Evolutionary conservation across 225 moss, liverwort and hornwort genomes (phyloP).

Genomic region (Pseudoscleropodium purum): DNA sequence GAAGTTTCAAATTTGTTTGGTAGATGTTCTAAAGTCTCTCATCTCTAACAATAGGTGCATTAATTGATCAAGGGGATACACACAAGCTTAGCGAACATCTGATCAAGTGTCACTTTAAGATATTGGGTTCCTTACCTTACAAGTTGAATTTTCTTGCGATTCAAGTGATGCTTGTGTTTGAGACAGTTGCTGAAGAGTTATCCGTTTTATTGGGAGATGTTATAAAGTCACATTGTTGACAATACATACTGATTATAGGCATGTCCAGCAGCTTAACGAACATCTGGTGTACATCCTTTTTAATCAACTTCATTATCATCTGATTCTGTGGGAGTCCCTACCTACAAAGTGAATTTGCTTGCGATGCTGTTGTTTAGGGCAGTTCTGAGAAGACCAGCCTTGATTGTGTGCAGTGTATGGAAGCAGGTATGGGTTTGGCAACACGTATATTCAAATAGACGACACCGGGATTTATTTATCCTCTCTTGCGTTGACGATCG

Average conservation of each 20-base stretch:
- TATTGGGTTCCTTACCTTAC: not conserved
- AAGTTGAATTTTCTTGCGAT: not conserved
- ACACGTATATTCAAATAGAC: conserved; percentile 64
- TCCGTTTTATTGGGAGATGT: not conserved
- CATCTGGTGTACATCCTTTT: not conserved
- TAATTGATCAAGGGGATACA: not conserved
- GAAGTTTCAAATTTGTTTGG: not conserved
- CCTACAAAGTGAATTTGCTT: not conserved
- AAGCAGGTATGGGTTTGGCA: conserved; percentile 59
- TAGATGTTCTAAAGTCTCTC: not conserved
- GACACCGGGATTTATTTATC: conserved; percentile 77
- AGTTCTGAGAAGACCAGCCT: not conserved
- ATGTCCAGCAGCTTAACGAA: not conserved
- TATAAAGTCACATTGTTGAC: not conserved
- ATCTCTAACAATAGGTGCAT: not conserved
- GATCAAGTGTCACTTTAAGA: not conserved
- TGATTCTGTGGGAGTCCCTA: not conserved
- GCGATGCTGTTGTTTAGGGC: not conserved
- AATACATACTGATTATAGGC: not conserved
- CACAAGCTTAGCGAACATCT: not conserved
- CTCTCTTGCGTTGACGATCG: conserved; percentile 59
- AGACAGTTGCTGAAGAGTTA: not conserved
- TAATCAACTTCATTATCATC: not conserved
- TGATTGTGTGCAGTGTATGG: conserved; percentile 24
- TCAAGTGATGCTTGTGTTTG: not conserved